Base-by-base conservation (phyloP, 805 yeast genomes). In the Candida succiphila region DNA sequence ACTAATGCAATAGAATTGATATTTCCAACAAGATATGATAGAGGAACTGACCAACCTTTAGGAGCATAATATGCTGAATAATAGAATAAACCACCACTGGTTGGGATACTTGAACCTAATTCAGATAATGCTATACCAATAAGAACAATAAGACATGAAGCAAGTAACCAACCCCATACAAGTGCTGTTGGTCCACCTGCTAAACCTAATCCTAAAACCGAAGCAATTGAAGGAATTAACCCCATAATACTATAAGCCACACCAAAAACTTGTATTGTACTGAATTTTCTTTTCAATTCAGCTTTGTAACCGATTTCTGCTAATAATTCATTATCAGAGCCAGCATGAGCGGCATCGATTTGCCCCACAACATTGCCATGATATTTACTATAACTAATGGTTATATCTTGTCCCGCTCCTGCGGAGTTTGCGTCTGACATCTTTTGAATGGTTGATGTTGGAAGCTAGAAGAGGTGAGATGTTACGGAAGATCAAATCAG, bases 161-260 rank as follows among this genome's bases (percentile, higher is more conserved):
- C 66, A 13, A 74, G 46, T 30, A 75, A 53, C 88, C 89, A 81
- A 31, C 84, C 81, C 88, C 88, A 80, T 3, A 78, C 62, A 36
- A 76, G 63, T 5, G 78, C 74, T 8, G 67, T 74, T 0, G 83
- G 75, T 4, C 87, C 87, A 0, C 79, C 74, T 22, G 69, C 54
- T 12, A 79, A 58, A 15, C 79, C 78, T 31, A 63, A 61, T 8
- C 60, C 60, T 22, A 77, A 48, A 21, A 68, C 63, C 3, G 83
- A 69, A 0, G 82, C 70, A 32, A 78, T 72, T 10, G 79, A 69
- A 1, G 83, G 83, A 27, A 78, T 57, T 31, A 79, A 54, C 8
- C 85, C 82, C 85, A 80, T 78, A 49, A 80, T 77, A 15, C 78
- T 68, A 47, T 76, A 78, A 3, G 85, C 81, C 36, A 78, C 72